Evolutionary conservation across 2,329 filamentous ascomycete species (phyloP), one percentile per base, ranked within the genome.

Genomic region (Parascedosporium putredinis): DNA sequence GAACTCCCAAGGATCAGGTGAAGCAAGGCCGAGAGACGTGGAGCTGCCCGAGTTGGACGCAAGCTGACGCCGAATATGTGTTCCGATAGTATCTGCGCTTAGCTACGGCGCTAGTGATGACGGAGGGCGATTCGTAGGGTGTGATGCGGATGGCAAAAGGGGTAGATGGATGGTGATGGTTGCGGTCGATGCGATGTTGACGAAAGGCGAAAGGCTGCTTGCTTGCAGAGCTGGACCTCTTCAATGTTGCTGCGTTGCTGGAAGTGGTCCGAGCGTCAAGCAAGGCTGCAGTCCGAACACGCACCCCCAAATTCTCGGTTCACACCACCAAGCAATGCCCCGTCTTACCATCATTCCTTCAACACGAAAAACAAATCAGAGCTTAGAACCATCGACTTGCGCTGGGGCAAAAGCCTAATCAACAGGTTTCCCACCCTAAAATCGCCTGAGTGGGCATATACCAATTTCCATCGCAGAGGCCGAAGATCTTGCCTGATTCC

Each of bases 241-340:
- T 20, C 20, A 8, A 12, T 42, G 2, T 8, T 27, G 22, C 27
- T 47, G 45, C 45, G 43, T 7, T 46, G 44, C 25, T 47, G 45
- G 45, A 25, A 36, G 36, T 49, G 47, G 47, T 43, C 47, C 47
- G 36, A 24, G 47, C 47, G 47, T 31, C 47, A 23, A 42, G 34
- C 34, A 49, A 49, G 47, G 47, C 47, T 49, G 36, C 47, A 49
- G 36, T 27, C 12, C 2, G 34, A 43, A 49, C 33, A 49, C 47
- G 47, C 36, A 49, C 33, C 46, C 46, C 31, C 34, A 36, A 48
- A 45, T 45, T 45, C 43, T 45, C 43, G 43, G 23, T 29, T 23
- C 43, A 45, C 42, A 45, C 43, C 43, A 45, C 43, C 23, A n/a
- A n/a, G n/a, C n/a, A n/a, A n/a, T 29, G 20, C 38, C 38, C 33